Evolutionary conservation across 2,329 filamentous ascomycete genomes (phyloP), one percentile per base, ranked within the genome.

Genomic region (Alternaria solani): DNA sequence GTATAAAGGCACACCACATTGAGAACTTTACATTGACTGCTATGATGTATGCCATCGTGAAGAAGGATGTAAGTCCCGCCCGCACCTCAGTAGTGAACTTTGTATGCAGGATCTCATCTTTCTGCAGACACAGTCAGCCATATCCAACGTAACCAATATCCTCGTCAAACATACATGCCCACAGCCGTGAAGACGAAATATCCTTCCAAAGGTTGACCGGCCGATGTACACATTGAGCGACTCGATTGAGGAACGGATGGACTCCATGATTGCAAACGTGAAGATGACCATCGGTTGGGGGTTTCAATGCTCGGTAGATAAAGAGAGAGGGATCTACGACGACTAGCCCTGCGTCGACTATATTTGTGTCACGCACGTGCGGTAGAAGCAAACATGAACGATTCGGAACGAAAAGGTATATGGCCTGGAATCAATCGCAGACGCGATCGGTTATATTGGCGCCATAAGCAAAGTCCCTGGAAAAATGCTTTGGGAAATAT

Each of bases 21-120:
- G 9, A 8, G 1, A 36, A 6, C 59, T 66, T 51, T 58, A 72
- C 72, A 57, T 75, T 75, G 36, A 75, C 72, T 23, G 72, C 68
- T 34, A 75, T 74, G 57, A 74, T 71, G 56, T 75, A 75, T 8
- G 69, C 66, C 91, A 78, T 80, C 8, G 80, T 81, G 66, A 82
- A 82, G 73, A 83, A 82, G 1, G 91, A 93, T 23, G 92, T 92
- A 42, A 96, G 80, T 36, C 93, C 93, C 62, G 91, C 93, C 63
- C 92, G 89, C 54, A 96, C 82, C 80, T 96, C 93, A 30, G 92
- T 94, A 66, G 92, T 87, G 81, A 96, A 95, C 67, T 85, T 85
- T n/a, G 91, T 89, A 25, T 89, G 88, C 74, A 90, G 89, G 56
- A 92, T 88, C 76, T 92, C 89, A 66, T 83, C 85, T 62, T 85